These are phyloP conservation scores for Arachnomyces sp. DNA, from an alignment of 2,329 filamentous ascomycete species.

Conservation along the genomic window DNA sequence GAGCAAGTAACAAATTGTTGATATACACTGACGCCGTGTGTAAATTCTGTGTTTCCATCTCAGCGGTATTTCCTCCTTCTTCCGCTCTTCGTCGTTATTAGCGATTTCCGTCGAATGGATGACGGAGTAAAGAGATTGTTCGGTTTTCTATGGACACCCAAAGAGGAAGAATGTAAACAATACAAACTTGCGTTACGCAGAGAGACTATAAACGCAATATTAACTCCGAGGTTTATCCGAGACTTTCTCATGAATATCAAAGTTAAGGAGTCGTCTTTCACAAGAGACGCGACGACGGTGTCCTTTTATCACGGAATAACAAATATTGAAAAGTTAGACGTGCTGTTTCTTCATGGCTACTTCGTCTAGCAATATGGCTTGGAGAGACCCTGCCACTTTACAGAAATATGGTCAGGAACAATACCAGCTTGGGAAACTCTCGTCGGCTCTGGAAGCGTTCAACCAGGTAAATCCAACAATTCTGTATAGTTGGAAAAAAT, in stretches of 20 bases:
- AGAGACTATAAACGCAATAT: slow-evolving; percentile 17
- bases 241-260: neutral
- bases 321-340: neutral
- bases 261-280: too few species aligned
- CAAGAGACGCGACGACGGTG: neutral
- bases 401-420: slow-evolving; percentile 36
- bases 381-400: slow-evolving; percentile 16
- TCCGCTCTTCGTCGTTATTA: neutral
- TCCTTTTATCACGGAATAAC: neutral
- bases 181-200: slow-evolving; percentile 10
- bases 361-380: slow-evolving; percentile 3
- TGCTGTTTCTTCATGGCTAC: too few species aligned
- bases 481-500: neutral
- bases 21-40: slow-evolving; percentile 57
- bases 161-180: slow-evolving; percentile 40
- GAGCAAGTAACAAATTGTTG: slow-evolving; percentile 58
- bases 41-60: slow-evolving; percentile 45
- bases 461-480: slow-evolving; percentile 24
- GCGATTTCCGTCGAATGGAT: slow-evolving; percentile 7
- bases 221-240: slow-evolving; percentile 5
- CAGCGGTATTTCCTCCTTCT: slow-evolving; percentile 3
- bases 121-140: neutral
- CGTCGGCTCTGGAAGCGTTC: slow-evolving; percentile 36
- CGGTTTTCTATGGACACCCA: slow-evolving; percentile 16
- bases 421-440: slow-evolving; percentile 38